These are phyloP conservation scores for Candida vartiovaarae DNA, from an alignment of 805 yeast species.

Conservation along the genomic window DNA sequence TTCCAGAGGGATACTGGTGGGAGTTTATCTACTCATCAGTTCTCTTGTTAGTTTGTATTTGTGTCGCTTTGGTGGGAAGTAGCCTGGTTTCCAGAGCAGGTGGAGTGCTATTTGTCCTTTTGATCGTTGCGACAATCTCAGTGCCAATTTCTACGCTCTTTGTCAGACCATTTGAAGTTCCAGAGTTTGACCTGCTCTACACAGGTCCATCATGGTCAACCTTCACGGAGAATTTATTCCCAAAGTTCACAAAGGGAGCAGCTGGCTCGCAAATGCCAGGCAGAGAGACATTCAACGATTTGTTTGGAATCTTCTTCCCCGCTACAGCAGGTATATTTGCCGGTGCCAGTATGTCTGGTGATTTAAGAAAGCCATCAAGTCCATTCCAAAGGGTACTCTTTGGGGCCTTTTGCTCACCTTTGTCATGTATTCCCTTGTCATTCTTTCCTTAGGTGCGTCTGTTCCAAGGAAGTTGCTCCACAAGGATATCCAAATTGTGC, in stretches of 20 bases:
- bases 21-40: slow-evolving; percentile 65
- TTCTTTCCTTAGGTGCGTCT: slow-evolving; percentile 69
- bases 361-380: slow-evolving; percentile 69
- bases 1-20: slow-evolving; percentile 70
- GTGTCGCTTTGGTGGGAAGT: slow-evolving; percentile 75
- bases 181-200: slow-evolving; percentile 45
- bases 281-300: slow-evolving; percentile 71
- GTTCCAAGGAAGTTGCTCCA: slow-evolving; percentile 75
- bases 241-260: slow-evolving; percentile 81
- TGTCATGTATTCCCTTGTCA: slow-evolving; percentile 68
- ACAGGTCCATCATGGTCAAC: slow-evolving; percentile 73
- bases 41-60: slow-evolving; percentile 63
- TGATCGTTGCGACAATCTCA: slow-evolving; percentile 67
- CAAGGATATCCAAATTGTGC: slow-evolving; percentile 78
- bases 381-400: slow-evolving; percentile 92
- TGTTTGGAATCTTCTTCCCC: slow-evolving; percentile 95
- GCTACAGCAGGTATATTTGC: slow-evolving; percentile 99
- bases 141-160: slow-evolving; percentile 74
- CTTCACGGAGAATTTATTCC: slow-evolving; percentile 58
- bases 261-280: slow-evolving; percentile 69
- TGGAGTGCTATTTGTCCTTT: slow-evolving; percentile 56
- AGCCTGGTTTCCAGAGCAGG: slow-evolving; percentile 79
- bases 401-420: slow-evolving; percentile 79
- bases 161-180: slow-evolving; percentile 51
- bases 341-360: slow-evolving; percentile 99